These are phyloP conservation scores for Calonectria pseudoturangicola DNA, from an alignment of 2,329 filamentous ascomycete species.

Conservation along the genomic window DNA sequence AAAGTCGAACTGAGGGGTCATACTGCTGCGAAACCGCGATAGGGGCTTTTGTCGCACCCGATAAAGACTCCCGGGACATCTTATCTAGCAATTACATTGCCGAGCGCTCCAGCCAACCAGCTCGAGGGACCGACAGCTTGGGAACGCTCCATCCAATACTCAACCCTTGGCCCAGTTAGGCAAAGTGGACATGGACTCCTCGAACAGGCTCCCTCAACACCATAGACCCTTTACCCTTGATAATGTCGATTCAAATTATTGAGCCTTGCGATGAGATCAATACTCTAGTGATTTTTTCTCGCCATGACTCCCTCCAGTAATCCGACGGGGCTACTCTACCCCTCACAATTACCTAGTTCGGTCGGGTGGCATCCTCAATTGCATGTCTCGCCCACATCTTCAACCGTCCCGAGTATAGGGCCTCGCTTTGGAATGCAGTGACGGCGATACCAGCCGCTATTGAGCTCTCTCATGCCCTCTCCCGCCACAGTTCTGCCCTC, in stretches of 20 bases:
- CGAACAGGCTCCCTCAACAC: conserved; percentile 32
- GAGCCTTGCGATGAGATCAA: conserved; percentile 3
- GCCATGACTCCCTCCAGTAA: conserved; percentile 35
- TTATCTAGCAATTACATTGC: conserved; percentile 21
- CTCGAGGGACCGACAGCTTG: neutral
- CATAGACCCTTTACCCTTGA: conserved; percentile 32
- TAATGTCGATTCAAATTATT: conserved; percentile 7
- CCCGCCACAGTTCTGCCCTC: conserved; percentile 44
- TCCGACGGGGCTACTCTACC: conserved; percentile 27
- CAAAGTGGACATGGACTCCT: conserved; percentile 30
- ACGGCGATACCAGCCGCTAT: conserved; percentile 46
- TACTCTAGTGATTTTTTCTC: conserved; percentile 3
- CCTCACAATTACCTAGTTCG: conserved; percentile 35
- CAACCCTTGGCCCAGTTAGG: conserved; percentile 41
- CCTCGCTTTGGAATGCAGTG: conserved; percentile 55
- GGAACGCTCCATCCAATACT: conserved; percentile 33
- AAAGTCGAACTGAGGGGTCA: conserved; percentile 1
- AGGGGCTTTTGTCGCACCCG: conserved; percentile 33
- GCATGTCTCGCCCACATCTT: conserved; percentile 51
- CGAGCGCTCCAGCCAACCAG: conserved; percentile 16
- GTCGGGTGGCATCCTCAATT: conserved; percentile 43
- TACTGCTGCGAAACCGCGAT: conserved; percentile 14
- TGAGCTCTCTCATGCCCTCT: conserved; percentile 36
- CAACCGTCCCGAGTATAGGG: conserved; percentile 32
- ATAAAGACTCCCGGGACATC: conserved; percentile 4